Evolutionary conservation across 163 green algal species (phyloP), one percentile per base, ranked within the genome.

Genomic region (Chlamydomonas reinhardtii): DNA sequence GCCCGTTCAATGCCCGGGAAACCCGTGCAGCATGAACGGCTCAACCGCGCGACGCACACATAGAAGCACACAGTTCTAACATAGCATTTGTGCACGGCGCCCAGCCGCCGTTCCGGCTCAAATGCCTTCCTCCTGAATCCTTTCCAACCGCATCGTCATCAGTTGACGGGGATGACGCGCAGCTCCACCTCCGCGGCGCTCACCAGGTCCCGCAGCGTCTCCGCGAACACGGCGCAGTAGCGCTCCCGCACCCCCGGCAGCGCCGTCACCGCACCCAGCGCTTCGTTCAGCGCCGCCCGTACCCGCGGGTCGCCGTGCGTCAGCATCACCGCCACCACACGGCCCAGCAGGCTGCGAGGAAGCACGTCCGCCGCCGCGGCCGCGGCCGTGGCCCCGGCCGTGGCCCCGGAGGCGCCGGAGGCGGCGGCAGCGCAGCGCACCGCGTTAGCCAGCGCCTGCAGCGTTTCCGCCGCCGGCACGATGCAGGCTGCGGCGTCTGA

Each of bases 101-200:
- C n/a, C n/a, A n/a, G n/a, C n/a, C n/a, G n/a, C n/a, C n/a, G n/a
- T n/a, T n/a, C n/a, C n/a, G n/a, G n/a, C n/a, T n/a, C n/a, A n/a
- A n/a, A n/a, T n/a, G n/a, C n/a, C n/a, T n/a, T n/a, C n/a, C n/a
- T n/a, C n/a, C n/a, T n/a, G n/a, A n/a, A n/a, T n/a, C n/a, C n/a
- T n/a, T n/a, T n/a, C n/a, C n/a, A n/a, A 56, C 48, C 11, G 19
- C 48, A 12, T 20, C 48, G 14, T 12, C 9, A 56, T 80, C 31
- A 84, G 77, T 76, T 84, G 29, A 84, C 77, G 17, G 65, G 77
- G 17, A 84, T 76, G 66, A 85, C 78, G 2, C 74, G 43, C 78
- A 85, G 78, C 78, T 85, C 78, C 66, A 85, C 78, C 78, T 85
- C 78, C 1, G 78, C 66, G 3, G 66, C 31, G 27, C 32, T 71